Evolutionary conservation across 2,329 filamentous ascomycete genomes (phyloP).

Genomic region (Aurifilum marmelostoma): DNA sequence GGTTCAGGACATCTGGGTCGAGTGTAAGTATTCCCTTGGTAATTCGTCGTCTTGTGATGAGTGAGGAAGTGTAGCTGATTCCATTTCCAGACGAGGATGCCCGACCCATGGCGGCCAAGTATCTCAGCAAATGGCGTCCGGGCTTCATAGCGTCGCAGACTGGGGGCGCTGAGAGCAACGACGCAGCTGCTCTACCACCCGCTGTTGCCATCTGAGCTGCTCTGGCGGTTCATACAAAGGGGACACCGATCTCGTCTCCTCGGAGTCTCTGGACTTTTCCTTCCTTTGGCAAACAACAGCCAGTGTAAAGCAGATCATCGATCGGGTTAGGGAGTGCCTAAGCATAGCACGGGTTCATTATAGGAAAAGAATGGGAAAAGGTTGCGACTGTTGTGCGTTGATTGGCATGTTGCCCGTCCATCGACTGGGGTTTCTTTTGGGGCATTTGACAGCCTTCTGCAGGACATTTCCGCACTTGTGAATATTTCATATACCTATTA

Average conservation of each 20-base stretch:
- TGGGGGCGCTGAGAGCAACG: constrained; percentile 7
- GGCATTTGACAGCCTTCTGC: not conserved
- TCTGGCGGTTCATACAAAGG: not conserved
- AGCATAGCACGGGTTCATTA: constrained; percentile 10
- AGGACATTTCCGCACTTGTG: not conserved
- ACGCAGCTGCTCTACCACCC: constrained; percentile 14
- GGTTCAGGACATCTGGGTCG: constrained; percentile 68
- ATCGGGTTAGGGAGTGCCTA: not conserved
- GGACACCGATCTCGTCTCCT: not conserved
- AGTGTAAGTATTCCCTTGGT: constrained; percentile 54
- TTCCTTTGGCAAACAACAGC: not conserved
- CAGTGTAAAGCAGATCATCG: not conserved
- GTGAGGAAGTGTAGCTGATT: constrained; percentile 6
- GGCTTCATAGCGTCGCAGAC: constrained; percentile 49
- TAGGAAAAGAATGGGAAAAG: not conserved
- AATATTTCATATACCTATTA: not conserved
- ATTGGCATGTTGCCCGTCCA: not conserved
- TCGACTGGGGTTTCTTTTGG: too few species aligned
- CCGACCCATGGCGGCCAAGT: constrained; percentile 64
- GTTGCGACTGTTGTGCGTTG: not conserved
- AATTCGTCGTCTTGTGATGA: not conserved
- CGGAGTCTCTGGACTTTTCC: not conserved
- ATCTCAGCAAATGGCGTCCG: constrained; percentile 64
- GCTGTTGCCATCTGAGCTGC: constrained; percentile 20
- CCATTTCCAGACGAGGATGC: constrained; percentile 59